Percentiles rank a stretch among this genome's conserved stretches.
These are phyloP conservation scores for Ampelomyces quisqualis DNA, from an alignment of 2,329 filamentous ascomycete species.

Conservation along the genomic window DNA sequence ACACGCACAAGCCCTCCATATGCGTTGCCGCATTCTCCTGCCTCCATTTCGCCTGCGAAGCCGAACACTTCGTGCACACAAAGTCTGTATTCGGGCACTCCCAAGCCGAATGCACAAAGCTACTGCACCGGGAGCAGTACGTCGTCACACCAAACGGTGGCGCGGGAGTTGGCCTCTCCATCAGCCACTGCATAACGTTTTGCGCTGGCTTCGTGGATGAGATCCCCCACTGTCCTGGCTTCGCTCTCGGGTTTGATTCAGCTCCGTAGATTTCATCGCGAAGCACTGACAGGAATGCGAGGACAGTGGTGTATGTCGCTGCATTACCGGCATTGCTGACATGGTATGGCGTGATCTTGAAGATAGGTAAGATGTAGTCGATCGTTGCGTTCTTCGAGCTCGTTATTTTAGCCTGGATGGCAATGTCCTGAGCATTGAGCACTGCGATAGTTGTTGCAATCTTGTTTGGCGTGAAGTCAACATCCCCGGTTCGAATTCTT, in stretches of 20 bases:
- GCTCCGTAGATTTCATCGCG: conserved; percentile 10
- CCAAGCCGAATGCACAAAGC: conserved; percentile 1
- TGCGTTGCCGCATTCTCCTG: conserved; percentile 13
- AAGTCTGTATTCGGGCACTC: conserved; percentile 9
- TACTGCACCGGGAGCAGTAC: conserved; percentile 15
- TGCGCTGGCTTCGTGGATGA: conserved; percentile 10
- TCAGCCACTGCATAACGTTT: conserved; percentile 12
- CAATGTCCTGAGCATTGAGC: conserved; percentile 18
- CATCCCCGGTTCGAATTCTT: conserved; percentile 3
- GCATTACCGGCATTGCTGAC: conserved; percentile 12
- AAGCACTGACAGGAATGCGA: conserved; percentile 13
- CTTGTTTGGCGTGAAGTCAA: conserved; percentile 12
- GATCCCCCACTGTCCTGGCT: conserved; percentile 11
- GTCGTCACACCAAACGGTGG: conserved; percentile 11
- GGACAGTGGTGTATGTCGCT: conserved; percentile 16
- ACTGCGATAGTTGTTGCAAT: conserved; percentile 14
- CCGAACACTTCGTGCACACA: conserved; percentile 9
- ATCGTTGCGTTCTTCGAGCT: conserved; percentile 2
- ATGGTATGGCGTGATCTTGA: conserved; percentile 4
- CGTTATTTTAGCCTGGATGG: conserved; percentile 12
- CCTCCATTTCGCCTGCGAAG: conserved; percentile 7
- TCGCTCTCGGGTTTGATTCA: conserved; percentile 5
- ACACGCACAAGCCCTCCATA: conserved; percentile 9
- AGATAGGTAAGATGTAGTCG: conserved; percentile 9
- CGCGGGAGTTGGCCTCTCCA: conserved; percentile 16